Percentiles rank a stretch among this genome's conserved stretches.
Conservation (phyloP, 768 basidiomycete genomes). For the Agaricus subrufescens region DNA sequence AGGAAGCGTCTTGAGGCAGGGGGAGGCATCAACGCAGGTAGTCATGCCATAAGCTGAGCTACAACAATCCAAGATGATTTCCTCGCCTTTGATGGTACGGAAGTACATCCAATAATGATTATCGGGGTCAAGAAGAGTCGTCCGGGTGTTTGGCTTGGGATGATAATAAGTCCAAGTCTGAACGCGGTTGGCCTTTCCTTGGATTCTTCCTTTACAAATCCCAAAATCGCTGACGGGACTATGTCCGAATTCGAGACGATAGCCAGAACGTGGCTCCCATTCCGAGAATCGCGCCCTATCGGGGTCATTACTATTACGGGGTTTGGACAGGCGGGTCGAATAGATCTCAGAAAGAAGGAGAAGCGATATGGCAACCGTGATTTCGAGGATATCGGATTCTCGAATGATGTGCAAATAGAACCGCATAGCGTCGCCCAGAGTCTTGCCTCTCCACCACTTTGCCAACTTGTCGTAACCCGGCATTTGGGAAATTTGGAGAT, state of each 20-base stretch:
- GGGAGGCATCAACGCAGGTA: background rate
- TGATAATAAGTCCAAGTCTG: constrained; percentile 34
- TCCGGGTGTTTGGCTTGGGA: constrained; percentile 30
- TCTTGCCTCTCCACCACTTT: background rate
- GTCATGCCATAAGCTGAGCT: background rate
- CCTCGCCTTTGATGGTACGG: constrained; percentile 34
- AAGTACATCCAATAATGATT: constrained; percentile 50
- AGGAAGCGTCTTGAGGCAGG: background rate
- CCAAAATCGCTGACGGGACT: constrained; percentile 43
- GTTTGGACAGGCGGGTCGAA: background rate
- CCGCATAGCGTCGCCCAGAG: background rate
- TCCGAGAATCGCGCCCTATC: constrained; percentile 4
- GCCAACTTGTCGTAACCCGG: background rate
- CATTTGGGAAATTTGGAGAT: background rate
- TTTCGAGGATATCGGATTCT: background rate
- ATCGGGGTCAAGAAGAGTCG: constrained; percentile 32
- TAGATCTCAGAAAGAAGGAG: background rate
- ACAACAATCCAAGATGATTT: constrained; percentile 32
- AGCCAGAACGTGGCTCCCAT: background rate
- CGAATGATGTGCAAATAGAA: background rate
- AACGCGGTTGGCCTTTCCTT: constrained; percentile 23
- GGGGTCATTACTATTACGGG: background rate
- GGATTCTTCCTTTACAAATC: constrained; percentile 28
- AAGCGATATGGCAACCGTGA: background rate
- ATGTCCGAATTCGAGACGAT: constrained; percentile 28